A percentile compares a stretch with the other conserved stretches of the same genome.
phyloP scores from a whole-genome alignment of 805 yeast genomes.

The Saturnispora besseyi region DNA sequence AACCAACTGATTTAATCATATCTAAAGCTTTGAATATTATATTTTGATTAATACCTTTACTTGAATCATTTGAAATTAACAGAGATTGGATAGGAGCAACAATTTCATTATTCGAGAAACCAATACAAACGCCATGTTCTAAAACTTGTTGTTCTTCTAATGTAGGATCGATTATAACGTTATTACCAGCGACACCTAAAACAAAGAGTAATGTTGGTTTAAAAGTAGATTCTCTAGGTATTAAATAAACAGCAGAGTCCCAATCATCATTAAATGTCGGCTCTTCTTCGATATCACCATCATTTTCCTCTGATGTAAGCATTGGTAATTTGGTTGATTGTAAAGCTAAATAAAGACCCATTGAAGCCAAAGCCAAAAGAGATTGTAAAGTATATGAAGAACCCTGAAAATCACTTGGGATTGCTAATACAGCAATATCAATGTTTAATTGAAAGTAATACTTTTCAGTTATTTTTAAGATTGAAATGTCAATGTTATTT shows the following conservation, averaged over 20 bases:
- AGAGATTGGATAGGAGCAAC: conserved; percentile 66
- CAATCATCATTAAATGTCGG: conserved; percentile 90
- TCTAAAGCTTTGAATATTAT: conserved; percentile 46
- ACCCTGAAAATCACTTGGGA: conserved; percentile 30
- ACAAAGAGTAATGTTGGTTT: conserved; percentile 73
- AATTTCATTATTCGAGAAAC: conserved; percentile 60
- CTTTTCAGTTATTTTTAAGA: conserved; percentile 57
- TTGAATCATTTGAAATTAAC: conserved; percentile 42
- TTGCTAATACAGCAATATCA: conserved; percentile 72
- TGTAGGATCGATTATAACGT: conserved; percentile 75
- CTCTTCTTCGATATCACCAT: conserved; percentile 65
- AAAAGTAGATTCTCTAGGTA: conserved; percentile 31
- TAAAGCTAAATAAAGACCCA: conserved; percentile 75
- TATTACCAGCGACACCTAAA: conserved; percentile 62
- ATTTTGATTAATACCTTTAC: conserved; percentile 46
- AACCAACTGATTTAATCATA: conserved; percentile 53
- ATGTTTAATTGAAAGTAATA: conserved; percentile 71
- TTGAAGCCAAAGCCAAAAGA: conserved; percentile 52
- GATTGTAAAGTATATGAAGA: conserved; percentile 65
- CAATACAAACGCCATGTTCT: conserved; percentile 70
- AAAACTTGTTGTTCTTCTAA: conserved; percentile 81
- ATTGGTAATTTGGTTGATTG: conserved; percentile 70
- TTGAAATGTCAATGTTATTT: conserved; percentile 42
- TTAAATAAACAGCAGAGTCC: conserved; percentile 46
- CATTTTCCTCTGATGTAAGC: conserved; percentile 58